A percentile compares a stretch with the other conserved stretches of the same genome.
phyloP scores from a whole-genome alignment of 768 basidiomycete genomes.

The Tulasnella sp. region DNA sequence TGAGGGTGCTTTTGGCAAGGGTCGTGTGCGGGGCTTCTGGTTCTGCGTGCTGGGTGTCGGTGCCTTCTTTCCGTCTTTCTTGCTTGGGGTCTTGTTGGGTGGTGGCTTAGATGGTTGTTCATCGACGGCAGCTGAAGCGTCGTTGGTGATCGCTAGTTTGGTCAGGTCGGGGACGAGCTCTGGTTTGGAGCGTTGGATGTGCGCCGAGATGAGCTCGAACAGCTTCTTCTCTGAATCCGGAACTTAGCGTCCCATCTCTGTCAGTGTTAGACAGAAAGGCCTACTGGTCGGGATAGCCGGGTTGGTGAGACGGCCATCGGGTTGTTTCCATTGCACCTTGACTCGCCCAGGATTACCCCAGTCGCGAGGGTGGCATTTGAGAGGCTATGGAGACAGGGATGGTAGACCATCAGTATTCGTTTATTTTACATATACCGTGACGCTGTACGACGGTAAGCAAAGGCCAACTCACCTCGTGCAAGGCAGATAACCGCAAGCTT shows the following conservation, averaged over 20 bases:
- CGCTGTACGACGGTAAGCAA: not conserved
- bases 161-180: constrained; percentile 50
- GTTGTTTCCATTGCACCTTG: constrained; percentile 84
- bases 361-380: constrained; percentile 88
- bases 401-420: not conserved
- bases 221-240: constrained; percentile 67
- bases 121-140: constrained; percentile 38
- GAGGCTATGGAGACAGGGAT: constrained; percentile 38
- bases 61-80: not conserved
- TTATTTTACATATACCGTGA: not conserved
- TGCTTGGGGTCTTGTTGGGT: constrained; percentile 36
- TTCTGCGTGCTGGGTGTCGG: not conserved
- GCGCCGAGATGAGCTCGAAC: constrained; percentile 66
- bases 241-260: constrained; percentile 13
- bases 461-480: constrained; percentile 66
- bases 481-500: constrained; percentile 68
- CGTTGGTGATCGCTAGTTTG: constrained; percentile 54
- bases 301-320: constrained; percentile 61
- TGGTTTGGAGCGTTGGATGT: constrained; percentile 69
- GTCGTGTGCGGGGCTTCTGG: constrained; percentile 38
- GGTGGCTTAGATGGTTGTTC: constrained; percentile 47
- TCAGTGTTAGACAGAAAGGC: constrained; percentile 36
- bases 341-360: constrained; percentile 99
- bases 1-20: constrained; percentile 69
- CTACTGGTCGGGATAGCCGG: constrained; percentile 69